Base-by-base conservation (phyloP, 2,329 filamentous ascomycete genomes). In the Botrytis tulipae region DNA sequence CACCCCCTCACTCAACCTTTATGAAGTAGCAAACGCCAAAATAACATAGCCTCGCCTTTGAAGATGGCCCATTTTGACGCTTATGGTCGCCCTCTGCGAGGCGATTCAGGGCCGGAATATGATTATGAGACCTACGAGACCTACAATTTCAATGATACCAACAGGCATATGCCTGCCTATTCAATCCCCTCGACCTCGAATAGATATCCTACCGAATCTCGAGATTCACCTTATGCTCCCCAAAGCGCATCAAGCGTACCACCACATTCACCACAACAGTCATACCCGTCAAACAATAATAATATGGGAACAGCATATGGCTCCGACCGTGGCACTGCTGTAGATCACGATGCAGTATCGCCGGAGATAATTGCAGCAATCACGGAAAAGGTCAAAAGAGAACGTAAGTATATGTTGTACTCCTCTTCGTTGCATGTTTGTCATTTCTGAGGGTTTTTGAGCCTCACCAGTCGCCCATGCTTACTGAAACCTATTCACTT, bases 331-430 rank as follows among this genome's bases (percentile, higher is more conserved):
- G 37, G 66, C 46, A 75, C 77, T 18, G 62, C 76, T 32, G 32
- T 74, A 40, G 69, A 54, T 29, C 71, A 73, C 14, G 83, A 83
- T 73, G 84, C 85, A 57, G 82, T 91, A 20, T 86, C 89, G 70
- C 89, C 89, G 3, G 87, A 89, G 12, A 82, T 91, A 35, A 85
- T 92, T 69, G 86, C 87, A 66, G 86, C 89, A 75, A 88, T 91
- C 76, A 90, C 87, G 3, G 85, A 86, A 72, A 86, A 83, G 73
- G 86, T 89, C 40, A 87, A 89, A 66, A 87, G 88, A 79, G 76
- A 88, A 86, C 77, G 83, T 82, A 59, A 82, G 84, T 66, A 83
- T n/a, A 83, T 63, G 74, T 84, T 74, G 78, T 82, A 71, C 72
- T 72, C 78, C 81, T 79, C 68, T 5, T 40, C 46, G 37, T 25